Conservation (phyloP, 176 grass and related monocot species). For the Melocanna baccifera region DNA sequence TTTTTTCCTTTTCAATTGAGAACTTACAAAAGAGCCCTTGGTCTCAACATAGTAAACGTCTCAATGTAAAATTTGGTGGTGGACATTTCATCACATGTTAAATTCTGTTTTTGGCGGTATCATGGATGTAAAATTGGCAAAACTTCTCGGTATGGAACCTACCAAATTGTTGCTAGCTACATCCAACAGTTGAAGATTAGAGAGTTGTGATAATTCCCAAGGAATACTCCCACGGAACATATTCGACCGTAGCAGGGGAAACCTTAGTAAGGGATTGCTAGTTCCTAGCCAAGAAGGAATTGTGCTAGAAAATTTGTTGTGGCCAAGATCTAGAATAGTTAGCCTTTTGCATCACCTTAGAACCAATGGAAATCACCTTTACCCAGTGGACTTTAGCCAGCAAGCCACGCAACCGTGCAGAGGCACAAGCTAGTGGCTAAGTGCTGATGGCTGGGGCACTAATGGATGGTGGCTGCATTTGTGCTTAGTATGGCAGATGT, state of each 20-base stretch:
- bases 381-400: too few species aligned
- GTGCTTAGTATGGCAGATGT: too few species aligned
- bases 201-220: constrained; percentile 19
- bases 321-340: constrained; percentile 19
- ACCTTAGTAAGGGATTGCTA: neutral
- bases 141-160: constrained; percentile 8
- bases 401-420: too few species aligned
- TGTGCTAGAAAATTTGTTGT: constrained; percentile 12
- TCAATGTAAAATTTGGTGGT: neutral
- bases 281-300: constrained; percentile 37
- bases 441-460: too few species aligned
- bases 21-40: too few species aligned
- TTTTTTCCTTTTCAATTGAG: too few species aligned
- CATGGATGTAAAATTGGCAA: neutral
- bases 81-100: too few species aligned
- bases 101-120: constrained; percentile 2
- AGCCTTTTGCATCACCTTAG: constrained; percentile 6
- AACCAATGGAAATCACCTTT: constrained; percentile 1
- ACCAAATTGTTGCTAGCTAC: constrained; percentile 19
- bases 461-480: too few species aligned
- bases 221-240: constrained; percentile 27
- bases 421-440: too few species aligned
- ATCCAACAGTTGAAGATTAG: constrained; percentile 27
- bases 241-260: constrained; percentile 29
- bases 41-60: too few species aligned